phyloP scores from a whole-genome alignment of 176 grass and related monocot genomes.

The Zoysia pacifica region DNA sequence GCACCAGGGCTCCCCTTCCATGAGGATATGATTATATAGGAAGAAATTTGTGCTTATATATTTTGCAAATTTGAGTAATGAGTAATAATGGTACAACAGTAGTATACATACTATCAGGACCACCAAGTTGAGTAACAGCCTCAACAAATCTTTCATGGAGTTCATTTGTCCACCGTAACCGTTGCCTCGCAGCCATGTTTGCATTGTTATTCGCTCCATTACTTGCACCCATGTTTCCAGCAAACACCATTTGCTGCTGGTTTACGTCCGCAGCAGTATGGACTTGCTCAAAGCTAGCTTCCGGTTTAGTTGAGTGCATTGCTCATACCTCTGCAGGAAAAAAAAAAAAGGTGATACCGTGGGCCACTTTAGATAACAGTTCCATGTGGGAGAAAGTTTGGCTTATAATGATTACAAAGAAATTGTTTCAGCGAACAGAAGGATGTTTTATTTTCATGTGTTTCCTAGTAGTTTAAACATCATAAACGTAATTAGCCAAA shows the following conservation, averaged over 20 bases:
- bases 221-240: constrained; percentile 48
- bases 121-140: constrained; percentile 93
- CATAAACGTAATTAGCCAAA: background rate
- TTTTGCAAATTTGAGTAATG: constrained; percentile 13
- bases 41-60: background rate
- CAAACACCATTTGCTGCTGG: constrained; percentile 59
- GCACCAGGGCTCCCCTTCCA: no score
- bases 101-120: constrained; percentile 81
- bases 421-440: background rate
- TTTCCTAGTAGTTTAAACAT: background rate
- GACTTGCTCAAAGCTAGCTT: constrained; percentile 43
- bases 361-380: constrained; percentile 10
- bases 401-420: background rate
- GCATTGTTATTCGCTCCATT: constrained; percentile 52
- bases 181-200: constrained; percentile 71
- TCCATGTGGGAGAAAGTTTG: background rate
- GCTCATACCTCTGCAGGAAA: constrained; percentile 45
- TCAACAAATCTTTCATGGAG: constrained; percentile 92
- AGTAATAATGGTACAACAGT: constrained; percentile 2
- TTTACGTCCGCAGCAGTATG: constrained; percentile 27
- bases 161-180: constrained; percentile 94
- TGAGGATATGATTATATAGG: background rate
- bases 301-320: constrained; percentile 50
- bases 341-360: constrained; percentile 9
- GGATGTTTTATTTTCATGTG: background rate